Evolutionary conservation across 2,329 filamentous ascomycete genomes (phyloP).

Genomic region (Aspergillus felis): DNA sequence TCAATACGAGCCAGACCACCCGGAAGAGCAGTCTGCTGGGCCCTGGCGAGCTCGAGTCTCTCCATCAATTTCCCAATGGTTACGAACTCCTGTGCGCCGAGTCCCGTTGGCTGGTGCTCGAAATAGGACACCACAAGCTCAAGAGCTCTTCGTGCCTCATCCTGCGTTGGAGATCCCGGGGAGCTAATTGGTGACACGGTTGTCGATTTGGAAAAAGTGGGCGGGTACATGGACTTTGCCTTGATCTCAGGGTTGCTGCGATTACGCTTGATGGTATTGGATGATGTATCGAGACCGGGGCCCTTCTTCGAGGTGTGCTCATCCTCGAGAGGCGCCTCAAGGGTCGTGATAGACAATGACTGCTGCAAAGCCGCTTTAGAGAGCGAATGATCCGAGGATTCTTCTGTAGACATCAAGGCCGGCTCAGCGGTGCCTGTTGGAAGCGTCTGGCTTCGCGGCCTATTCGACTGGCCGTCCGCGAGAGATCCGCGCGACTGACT

Average conservation of each 20-base stretch:
- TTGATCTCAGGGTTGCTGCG: constrained; percentile 45
- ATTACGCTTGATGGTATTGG: constrained; percentile 40
- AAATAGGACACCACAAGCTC: constrained; percentile 81
- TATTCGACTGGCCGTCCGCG: constrained; percentile 56
- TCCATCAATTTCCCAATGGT: constrained; percentile 79
- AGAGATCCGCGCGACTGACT: constrained; percentile 49
- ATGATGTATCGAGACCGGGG: constrained; percentile 23
- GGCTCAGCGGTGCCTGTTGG: constrained; percentile 59
- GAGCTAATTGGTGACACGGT: constrained; percentile 51
- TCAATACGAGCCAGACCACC: constrained; percentile 44
- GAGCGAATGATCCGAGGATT: constrained; percentile 52
- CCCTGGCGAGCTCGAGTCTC: constrained; percentile 69
- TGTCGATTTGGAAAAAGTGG: constrained; percentile 35
- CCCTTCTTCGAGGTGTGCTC: constrained; percentile 38
- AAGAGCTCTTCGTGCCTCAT: constrained; percentile 78
- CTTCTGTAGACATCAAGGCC: constrained; percentile 46
- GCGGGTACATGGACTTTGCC: constrained; percentile 38
- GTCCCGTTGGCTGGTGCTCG: constrained; percentile 63
- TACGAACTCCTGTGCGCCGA: constrained; percentile 75
- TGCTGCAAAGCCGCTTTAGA: constrained; percentile 48
- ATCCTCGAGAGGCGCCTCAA: constrained; percentile 52
- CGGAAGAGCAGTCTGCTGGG: constrained; percentile 34
- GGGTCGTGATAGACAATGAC: constrained; percentile 39
- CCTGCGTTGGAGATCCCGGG: constrained; percentile 68
- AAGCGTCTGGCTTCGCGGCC: constrained; percentile 84